Conservation (phyloP, 2,329 filamentous ascomycete species). For the Esteya vermicola region DNA sequence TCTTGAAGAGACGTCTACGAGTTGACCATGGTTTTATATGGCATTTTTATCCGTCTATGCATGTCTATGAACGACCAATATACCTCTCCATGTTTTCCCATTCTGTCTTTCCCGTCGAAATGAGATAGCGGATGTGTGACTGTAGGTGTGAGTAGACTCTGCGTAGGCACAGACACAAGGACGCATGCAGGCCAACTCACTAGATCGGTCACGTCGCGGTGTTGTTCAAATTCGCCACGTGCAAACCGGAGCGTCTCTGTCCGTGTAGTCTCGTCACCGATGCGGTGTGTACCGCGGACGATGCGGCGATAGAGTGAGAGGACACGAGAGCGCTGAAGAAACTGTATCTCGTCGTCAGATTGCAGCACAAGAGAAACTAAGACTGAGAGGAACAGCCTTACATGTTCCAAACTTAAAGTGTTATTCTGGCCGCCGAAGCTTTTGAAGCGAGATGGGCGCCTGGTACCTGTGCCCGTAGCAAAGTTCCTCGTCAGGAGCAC, state of each 20-base stretch:
- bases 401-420: constrained; percentile 44
- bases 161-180: background rate
- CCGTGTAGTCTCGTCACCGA: constrained; percentile 34
- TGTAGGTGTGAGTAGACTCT: background rate
- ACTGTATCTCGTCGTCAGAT: constrained; percentile 27
- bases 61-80: constrained; percentile 30
- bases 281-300: constrained; percentile 37
- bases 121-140: constrained; percentile 47
- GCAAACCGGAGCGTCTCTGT: constrained; percentile 43
- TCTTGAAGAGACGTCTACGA: no score
- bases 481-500: no score
- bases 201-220: constrained; percentile 39
- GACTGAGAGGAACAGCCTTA: constrained; percentile 23
- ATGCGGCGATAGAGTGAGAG: constrained; percentile 45
- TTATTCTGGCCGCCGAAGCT: no score
- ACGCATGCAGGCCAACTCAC: constrained; percentile 22
- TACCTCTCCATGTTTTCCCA: constrained; percentile 50
- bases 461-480: constrained; percentile 20
- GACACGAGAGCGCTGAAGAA: constrained; percentile 40
- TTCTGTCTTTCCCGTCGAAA: constrained; percentile 51
- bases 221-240: constrained; percentile 46
- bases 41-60: no score
- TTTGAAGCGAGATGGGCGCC: no score
- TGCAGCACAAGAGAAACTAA: no score
- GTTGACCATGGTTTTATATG: background rate